Conservation (phyloP, 305 asterid genomes). For the Fraxinus albicans region DNA sequence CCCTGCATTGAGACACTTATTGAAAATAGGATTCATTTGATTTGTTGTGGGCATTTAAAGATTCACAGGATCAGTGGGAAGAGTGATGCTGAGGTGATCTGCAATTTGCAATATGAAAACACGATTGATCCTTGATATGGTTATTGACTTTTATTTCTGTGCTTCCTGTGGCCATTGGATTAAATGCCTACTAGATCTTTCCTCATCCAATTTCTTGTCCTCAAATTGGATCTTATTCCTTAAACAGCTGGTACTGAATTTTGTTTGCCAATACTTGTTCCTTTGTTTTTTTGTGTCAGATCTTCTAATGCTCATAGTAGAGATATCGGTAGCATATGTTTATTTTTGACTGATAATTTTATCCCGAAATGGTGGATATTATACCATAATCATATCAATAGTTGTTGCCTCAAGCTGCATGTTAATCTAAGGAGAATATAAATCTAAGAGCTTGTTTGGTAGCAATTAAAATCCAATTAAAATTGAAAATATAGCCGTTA, state of each 20-base stretch:
- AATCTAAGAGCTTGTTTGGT: not conserved
- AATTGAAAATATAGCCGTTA: no score
- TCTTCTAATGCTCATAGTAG: not conserved
- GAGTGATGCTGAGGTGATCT: not conserved
- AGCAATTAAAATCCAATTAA: no score
- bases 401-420: not conserved
- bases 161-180: not conserved
- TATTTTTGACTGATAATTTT: not conserved
- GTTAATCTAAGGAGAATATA: not conserved
- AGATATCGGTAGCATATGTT: not conserved
- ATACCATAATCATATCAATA: not conserved
- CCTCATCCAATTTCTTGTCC: not conserved
- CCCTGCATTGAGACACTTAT: not conserved
- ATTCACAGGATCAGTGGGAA: not conserved
- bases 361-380: not conserved
- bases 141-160: not conserved
- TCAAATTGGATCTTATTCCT: not conserved
- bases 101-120: not conserved
- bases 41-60: not conserved
- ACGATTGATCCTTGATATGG: not conserved
- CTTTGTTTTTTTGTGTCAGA: not conserved
- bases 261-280: not conserved
- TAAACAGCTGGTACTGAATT: not conserved
- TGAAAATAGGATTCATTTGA: not conserved
- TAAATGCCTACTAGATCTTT: not conserved